A percentile compares a stretch with the other conserved stretches of the same genome.
phyloP scores from a whole-genome alignment of 2,329 filamentous ascomycete species.

The Diaporthe sp. region DNA sequence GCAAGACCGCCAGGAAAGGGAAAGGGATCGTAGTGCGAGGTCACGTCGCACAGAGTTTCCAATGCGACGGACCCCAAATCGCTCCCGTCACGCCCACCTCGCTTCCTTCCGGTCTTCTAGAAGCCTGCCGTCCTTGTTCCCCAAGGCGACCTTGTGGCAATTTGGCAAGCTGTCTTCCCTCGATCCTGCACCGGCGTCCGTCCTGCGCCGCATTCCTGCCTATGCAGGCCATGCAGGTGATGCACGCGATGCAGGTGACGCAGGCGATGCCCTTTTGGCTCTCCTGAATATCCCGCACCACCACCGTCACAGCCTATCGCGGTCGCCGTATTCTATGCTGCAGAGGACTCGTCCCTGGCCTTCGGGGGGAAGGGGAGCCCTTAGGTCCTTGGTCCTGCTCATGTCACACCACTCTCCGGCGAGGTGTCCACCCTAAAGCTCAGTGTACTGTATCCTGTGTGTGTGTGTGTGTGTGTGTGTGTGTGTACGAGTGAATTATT shows the following conservation, averaged over 20 bases:
- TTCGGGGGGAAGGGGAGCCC: not conserved
- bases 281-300: conserved; percentile 29
- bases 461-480: not conserved
- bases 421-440: not conserved
- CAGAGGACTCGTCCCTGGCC: conserved; percentile 12
- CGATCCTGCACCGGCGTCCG: conserved; percentile 4
- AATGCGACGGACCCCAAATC: conserved; percentile 26
- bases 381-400: conserved; percentile 5
- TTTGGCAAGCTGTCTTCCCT: not conserved
- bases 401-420: conserved; percentile 21
- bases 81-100: not conserved
- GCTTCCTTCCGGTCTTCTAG: conserved; percentile 31
- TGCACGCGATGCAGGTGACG: conserved; percentile 21
- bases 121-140: conserved; percentile 1
- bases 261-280: conserved; percentile 16
- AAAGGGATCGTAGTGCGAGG: conserved; percentile 9
- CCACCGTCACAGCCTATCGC: conserved; percentile 16
- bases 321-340: not conserved
- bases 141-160: not conserved
- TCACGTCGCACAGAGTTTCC: conserved; percentile 2
- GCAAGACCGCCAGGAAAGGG: not conserved
- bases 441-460: not conserved
- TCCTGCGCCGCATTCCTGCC: conserved; percentile 24
- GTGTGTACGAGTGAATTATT: not conserved
- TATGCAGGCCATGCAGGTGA: conserved; percentile 27